phyloP scores from a whole-genome alignment of 2,329 filamentous ascomycete species.

The Fusarium subglutinans region DNA sequence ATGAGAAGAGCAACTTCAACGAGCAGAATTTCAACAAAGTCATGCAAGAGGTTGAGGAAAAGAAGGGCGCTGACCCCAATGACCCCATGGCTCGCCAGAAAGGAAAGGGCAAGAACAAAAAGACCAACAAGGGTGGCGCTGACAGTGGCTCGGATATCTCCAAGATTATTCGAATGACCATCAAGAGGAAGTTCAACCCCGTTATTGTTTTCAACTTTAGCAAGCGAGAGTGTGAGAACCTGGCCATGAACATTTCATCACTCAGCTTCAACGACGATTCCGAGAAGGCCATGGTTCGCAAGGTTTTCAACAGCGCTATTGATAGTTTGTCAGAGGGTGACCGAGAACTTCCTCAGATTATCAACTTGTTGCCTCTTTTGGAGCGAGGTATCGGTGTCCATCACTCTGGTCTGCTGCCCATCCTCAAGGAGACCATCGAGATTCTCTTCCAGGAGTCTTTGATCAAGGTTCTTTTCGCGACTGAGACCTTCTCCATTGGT shows the following conservation, averaged over 20 bases:
- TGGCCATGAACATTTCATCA: conserved; percentile 85
- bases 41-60: conserved; percentile 89
- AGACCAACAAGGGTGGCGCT: conserved; percentile 85
- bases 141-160: conserved; percentile 84
- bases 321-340: conserved; percentile 93
- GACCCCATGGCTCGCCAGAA: conserved; percentile 83
- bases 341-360: conserved; percentile 86
- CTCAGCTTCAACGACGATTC: conserved; percentile 96
- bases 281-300: conserved; percentile 92
- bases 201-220: conserved; percentile 99
- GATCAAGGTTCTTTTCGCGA: conserved; percentile 97
- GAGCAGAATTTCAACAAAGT: conserved; percentile 98
- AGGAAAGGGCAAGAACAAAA: conserved; percentile 92
- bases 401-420: conserved; percentile 93
- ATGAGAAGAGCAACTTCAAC: conserved; percentile 95
- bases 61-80: conserved; percentile 83
- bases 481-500: conserved; percentile 98
- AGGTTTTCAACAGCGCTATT: conserved; percentile 93
- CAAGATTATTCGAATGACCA: conserved; percentile 99
- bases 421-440: conserved; percentile 98
- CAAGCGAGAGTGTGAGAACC: conserved; percentile 93
- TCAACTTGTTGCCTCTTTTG: conserved; percentile 87
- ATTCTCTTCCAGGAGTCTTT: conserved; percentile 98
- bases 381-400: conserved; percentile 95
- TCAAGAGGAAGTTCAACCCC: conserved; percentile 95